A percentile compares a stretch with the other conserved stretches of the same genome.
These are phyloP conservation scores for Suhomyces maxii DNA, from an alignment of 1,139 yeast species.

Conservation along the genomic window DNA sequence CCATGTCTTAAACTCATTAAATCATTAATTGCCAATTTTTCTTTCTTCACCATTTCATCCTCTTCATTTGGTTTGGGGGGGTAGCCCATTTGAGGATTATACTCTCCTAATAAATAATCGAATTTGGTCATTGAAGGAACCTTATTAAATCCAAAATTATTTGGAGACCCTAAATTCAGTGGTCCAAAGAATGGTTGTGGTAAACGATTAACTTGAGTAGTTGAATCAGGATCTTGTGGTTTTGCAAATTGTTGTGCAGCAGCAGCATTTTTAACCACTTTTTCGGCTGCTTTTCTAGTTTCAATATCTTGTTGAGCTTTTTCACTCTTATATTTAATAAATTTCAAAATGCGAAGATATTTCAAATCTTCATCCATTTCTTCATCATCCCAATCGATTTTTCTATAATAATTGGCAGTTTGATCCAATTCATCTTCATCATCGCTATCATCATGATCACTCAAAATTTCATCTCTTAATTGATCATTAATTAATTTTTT, in stretches of 20 bases:
- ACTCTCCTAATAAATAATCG: conserved; percentile 33
- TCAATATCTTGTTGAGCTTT: conserved; percentile 8
- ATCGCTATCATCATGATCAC: conserved; percentile 38
- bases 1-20: conserved; percentile 27
- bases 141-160: conserved; percentile 17
- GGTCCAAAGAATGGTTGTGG: conserved; percentile 10
- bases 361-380: conserved; percentile 52
- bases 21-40: conserved; percentile 39
- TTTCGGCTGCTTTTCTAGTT: conserved; percentile 11
- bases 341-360: conserved; percentile 44
- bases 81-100: conserved; percentile 10
- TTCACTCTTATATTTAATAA: conserved; percentile 40
- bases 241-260: neutral
- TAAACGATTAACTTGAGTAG: neutral
- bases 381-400: conserved; percentile 53
- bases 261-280: conserved; percentile 3
- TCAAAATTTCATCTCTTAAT: conserved; percentile 39
- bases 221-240: neutral
- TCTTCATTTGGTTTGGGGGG: conserved; percentile 19
- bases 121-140: conserved; percentile 31
- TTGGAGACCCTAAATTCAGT: conserved; percentile 7
- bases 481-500: conserved; percentile 43
- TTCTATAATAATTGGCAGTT: conserved; percentile 20
- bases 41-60: conserved; percentile 31
- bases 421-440: conserved; percentile 28